Conservation (phyloP, 768 basidiomycete genomes). For the Mrakia frigida region DNA sequence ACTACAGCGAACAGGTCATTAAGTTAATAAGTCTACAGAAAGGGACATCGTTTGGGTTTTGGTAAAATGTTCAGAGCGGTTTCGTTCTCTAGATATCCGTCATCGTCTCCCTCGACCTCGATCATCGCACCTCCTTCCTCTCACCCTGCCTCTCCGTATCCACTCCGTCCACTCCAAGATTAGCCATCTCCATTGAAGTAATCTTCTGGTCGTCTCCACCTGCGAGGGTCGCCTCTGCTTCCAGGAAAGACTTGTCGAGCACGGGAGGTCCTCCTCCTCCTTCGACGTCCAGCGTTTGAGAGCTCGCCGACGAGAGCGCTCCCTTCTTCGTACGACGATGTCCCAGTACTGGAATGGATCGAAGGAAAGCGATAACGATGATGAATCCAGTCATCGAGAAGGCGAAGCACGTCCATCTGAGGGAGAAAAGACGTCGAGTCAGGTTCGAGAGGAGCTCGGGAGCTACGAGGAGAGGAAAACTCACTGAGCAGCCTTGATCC, state of each 20-base stretch:
- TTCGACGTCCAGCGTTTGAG: background rate
- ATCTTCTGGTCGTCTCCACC: background rate
- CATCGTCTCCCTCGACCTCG: background rate
- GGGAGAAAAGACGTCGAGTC: background rate
- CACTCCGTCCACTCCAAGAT: background rate
- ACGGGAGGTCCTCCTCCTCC: background rate
- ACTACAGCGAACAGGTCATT: no score
- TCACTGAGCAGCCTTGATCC: constrained; percentile 17
- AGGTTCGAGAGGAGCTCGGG: no score
- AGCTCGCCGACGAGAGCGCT: background rate
- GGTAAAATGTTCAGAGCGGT: no score
- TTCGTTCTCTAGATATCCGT: no score
- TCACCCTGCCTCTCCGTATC: background rate
- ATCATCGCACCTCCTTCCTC: constrained; percentile 1
- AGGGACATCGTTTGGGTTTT: no score
- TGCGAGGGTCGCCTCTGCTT: background rate
- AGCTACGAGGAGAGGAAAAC: background rate
- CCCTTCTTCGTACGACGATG: constrained; percentile 11
- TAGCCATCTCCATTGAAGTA: no score
- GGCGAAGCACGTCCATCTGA: constrained; percentile 17
- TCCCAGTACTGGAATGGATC: constrained; percentile 10
- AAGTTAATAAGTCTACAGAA: no score
- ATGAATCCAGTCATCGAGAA: background rate
- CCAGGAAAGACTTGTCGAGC: background rate
- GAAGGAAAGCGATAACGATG: background rate